A percentile compares a stretch with the other conserved stretches of the same genome.
Evolutionary conservation across 371 early-diverging fungal species (phyloP).

Genomic region (Hamiltosporidium tvaerminnensis): DNA sequence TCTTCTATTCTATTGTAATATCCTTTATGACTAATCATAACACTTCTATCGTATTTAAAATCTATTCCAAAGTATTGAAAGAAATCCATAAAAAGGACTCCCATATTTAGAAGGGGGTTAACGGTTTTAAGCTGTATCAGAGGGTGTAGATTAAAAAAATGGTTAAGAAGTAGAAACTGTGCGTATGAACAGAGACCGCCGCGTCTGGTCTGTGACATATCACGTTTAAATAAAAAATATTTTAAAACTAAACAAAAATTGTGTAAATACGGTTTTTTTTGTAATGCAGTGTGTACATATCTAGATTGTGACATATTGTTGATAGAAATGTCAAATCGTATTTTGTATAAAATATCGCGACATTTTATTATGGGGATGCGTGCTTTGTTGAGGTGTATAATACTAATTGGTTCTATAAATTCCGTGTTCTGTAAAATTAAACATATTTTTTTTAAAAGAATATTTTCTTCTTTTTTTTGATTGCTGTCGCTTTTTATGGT

Average conservation of each 20-base stretch:
- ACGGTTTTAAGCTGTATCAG: constrained; percentile 13
- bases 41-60: neutral
- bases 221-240: constrained; percentile 36
- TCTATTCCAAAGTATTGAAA: constrained; percentile 38
- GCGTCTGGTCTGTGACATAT: constrained; percentile 15
- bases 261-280: constrained; percentile 17
- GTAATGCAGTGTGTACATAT: constrained; percentile 12
- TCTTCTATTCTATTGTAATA: too few species aligned
- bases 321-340: constrained; percentile 39
- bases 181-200: constrained; percentile 44
- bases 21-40: neutral
- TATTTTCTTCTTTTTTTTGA: neutral
- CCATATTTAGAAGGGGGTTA: constrained; percentile 18
- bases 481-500: neutral
- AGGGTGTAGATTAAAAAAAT: constrained; percentile 37
- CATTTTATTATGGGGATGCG: constrained; percentile 39
- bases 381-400: constrained; percentile 31
- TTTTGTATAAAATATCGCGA: constrained; percentile 17
- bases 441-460: neutral
- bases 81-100: constrained; percentile 43
- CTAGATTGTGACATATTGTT: constrained; percentile 20
- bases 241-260: constrained; percentile 32
- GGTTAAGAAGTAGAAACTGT: constrained; percentile 41
- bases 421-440: neutral
- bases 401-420: neutral